Evolutionary conservation across 768 basidiomycete genomes (phyloP), one percentile per base, ranked within the genome.

Genomic region (Cyclocybe aegerita): DNA sequence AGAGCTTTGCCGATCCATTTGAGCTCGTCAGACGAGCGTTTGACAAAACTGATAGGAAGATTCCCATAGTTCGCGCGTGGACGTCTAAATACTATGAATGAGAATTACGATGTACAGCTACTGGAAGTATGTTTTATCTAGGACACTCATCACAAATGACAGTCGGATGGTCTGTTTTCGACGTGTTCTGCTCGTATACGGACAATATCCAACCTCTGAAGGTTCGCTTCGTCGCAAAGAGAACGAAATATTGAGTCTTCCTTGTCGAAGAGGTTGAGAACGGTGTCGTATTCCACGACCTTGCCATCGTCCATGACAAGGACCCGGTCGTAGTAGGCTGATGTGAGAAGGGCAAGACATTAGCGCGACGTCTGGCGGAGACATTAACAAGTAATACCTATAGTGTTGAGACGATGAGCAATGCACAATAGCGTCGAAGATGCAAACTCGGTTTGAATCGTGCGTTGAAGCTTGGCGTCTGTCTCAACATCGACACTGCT

Each of bases 211-310:
- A 70, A 68, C 15, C 83, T 69, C 12, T 74, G 70, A 14, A 88
- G 63, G 53, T 76, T 76, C 10, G 85, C 85, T 56, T 87, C 83
- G 50, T 85, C 73, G 60, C 88, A 90, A 23, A 88, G 74, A 3
- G 81, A 79, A 16, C 85, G 73, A 74, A 89, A 89, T 39, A 89
- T 84, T 2, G 85, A 88, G 47, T 75, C 72, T 46, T 77, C 70
- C 46, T 75, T 75, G 62, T 85, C 79, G 60, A 81, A 82, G 3
- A 90, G 75, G 52, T 77, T 79, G 33, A 86, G 73, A 3, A 90
- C 87, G 0, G 85, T 84, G 66, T 89, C 88, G 61, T 80, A 89
- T 64, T 90, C 88, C 3, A 81, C 85, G 3, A 89, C 78, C 40
- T 69, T 60, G 4, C 90, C 88, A 17, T 73, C 68, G 54, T 86